Base-by-base conservation (phyloP, 768 basidiomycete genomes). In the Lactarius quietus region DNA sequence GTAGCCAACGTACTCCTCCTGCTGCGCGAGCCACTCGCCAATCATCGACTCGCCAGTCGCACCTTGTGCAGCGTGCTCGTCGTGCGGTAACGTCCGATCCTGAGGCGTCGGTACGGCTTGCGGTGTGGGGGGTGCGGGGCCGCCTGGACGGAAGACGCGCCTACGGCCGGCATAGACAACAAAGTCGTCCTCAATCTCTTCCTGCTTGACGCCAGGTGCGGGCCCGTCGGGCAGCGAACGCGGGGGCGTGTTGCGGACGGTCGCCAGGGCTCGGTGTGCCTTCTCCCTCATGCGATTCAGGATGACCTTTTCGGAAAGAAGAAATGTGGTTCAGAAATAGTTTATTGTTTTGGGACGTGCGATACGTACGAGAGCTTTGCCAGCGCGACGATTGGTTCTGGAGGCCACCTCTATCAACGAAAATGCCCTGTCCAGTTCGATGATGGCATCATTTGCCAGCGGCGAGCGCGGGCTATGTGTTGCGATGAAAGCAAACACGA, bases 401-500 rank as follows among this genome's bases (percentile, higher is more conserved):
- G 86, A 81, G 0, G 85, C 88, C 69, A 85, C 83, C 1, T 81
- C 77, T 73, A 91, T 90, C n/a, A 92, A 76, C 18, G 83, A 73
- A 65, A 82, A 86, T 0, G 88, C 88, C 51, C 83, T 81, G 33
- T 90, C 88, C 9, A 93, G 79, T 69, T 92, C 88, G 23, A 78
- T 74, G 75, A 92, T 85, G 4, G 91, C 91, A 2, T 82, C 79
- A 15, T 80, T 74, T 0, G 90, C 91, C 14, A 92, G 73, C 0
- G 87, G 83, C 1, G 86, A 89, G 7, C 82, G 77, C 6, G 91
- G 91, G 3, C 87, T 85, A 33, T 88, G 83, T 3, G 87, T 89
- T 2, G 89, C 91, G 23, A 93, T 86, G 5, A 88, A 87, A 4
- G 89, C 92, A 70, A 92, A 88, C 18, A 92, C 86, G 12, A 90